These are phyloP conservation scores for Aspergillus intermedius DNA, from an alignment of 2,329 filamentous ascomycete species.

Conservation along the genomic window DNA sequence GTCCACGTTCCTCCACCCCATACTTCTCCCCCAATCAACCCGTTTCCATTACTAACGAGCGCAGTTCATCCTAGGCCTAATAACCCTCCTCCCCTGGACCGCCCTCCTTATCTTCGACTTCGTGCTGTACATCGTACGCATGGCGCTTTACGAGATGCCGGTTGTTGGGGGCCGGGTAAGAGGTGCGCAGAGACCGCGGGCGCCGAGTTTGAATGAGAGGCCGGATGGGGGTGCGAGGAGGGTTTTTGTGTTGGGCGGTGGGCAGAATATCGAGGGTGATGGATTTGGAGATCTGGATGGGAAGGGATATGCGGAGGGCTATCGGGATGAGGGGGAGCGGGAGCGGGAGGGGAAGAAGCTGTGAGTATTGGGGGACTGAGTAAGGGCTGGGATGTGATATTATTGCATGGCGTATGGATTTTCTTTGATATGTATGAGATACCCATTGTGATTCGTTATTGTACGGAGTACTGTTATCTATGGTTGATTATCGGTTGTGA, in stretches of 20 bases:
- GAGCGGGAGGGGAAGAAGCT: background rate
- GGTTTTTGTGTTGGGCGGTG: conserved; percentile 19
- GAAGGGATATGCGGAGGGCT: background rate
- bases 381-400: background rate
- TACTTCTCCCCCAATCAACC: conserved; percentile 1
- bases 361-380: too few species aligned
- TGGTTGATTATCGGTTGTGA: background rate
- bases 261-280: conserved; percentile 11
- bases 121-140: conserved; percentile 55
- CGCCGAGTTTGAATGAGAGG: conserved; percentile 55
- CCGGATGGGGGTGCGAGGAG: conserved; percentile 41
- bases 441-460: conserved; percentile 7
- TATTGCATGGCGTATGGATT: background rate
- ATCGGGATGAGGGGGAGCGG: background rate
- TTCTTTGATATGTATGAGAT: conserved; percentile 3
- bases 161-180: conserved; percentile 55
- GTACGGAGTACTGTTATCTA: conserved; percentile 4
- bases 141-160: conserved; percentile 53
- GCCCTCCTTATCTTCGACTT: conserved; percentile 59
- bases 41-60: background rate
- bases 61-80: conserved; percentile 54
- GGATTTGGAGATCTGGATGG: conserved; percentile 2
- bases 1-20: conserved; percentile 1
- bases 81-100: conserved; percentile 59
- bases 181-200: conserved; percentile 54